Base-by-base conservation (phyloP, 345 rosid genomes). In the Ceriops decandra region DNA sequence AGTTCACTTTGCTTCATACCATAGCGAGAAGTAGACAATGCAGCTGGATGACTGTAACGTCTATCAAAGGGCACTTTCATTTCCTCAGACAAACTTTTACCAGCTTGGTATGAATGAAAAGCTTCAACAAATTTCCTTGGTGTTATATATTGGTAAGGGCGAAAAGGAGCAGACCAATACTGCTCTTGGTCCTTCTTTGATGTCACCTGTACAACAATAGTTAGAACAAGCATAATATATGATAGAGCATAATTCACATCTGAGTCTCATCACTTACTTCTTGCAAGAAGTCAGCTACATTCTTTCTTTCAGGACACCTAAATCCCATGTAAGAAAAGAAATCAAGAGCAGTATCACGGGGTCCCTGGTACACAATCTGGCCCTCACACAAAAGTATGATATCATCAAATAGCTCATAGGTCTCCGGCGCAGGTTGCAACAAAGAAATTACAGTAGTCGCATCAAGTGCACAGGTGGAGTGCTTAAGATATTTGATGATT, bases 341-440 rank as follows among this genome's bases (percentile, higher is more conserved):
- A 57, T 85, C 83, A 59, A 87, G 85, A 74, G 80, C 95, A 53
- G 80, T 62, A 1, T 85, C 93, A 57, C 95, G 90, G 42, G 96
- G 91, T 42, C 97, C 99, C 77, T 95, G 99, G 82, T 91, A 95
- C 5, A 88, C 80, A 72, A 95, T 88, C 79, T 95, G 97, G 24
- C 96, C 97, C 86, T 95, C 96, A 38, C 89, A 88, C 82, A 95
- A 71, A 73, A 95, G 96, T 54, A 91, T 84, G 65, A 95, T 78
- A 70, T 95, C 99, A 73, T 95, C 99, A 73, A 95, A 95, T 68
- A 95, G 80, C 77, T 89, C 87, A 7, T 85, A 95, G 22, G 99
- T 85, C 86, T 95, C 97, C 0, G 99, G 96, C 57, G 97, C 93
- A 70, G 99, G 97, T 71, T 95, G 99, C 70, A 95, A 91, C 75